Percentiles rank a stretch among this genome's conserved stretches.
Evolutionary conservation across 805 yeast species (phyloP).

Genomic region (Starmerella scarabaei): DNA sequence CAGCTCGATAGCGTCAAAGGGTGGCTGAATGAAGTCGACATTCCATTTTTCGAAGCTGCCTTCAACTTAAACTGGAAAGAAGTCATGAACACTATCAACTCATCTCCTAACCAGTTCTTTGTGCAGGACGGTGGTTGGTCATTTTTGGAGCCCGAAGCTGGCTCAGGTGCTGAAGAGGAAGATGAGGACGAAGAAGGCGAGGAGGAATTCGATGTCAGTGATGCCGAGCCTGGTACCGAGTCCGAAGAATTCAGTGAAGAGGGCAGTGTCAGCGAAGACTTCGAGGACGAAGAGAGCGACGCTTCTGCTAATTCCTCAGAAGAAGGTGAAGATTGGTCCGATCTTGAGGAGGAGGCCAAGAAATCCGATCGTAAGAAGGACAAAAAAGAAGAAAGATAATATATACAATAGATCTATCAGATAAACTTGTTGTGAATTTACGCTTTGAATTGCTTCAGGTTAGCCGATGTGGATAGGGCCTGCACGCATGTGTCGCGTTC

Average conservation of each 20-base stretch:
- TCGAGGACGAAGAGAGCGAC: slow-evolving; percentile 27
- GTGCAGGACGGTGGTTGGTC: slow-evolving; percentile 85
- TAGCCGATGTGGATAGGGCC: too few relatives aligned
- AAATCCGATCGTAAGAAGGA: slow-evolving; percentile 22
- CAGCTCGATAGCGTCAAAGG: slow-evolving; percentile 82
- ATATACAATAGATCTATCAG: too few relatives aligned
- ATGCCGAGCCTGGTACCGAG: slow-evolving; percentile 39
- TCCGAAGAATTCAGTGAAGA: slow-evolving; percentile 26
- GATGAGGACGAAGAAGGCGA: slow-evolving; percentile 46
- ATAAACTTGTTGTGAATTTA: too few relatives aligned
- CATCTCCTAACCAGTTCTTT: slow-evolving; percentile 91
- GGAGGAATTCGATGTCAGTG: slow-evolving; percentile 54
- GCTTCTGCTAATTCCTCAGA: slow-evolving; percentile 23
- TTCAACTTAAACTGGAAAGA: slow-evolving; percentile 91
- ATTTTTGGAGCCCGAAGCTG: slow-evolving; percentile 70
- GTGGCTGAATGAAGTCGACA: slow-evolving; percentile 96
- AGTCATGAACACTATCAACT: slow-evolving; percentile 83
- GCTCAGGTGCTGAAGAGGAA: slow-evolving; percentile 60
- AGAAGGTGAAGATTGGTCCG: slow-evolving; percentile 43
- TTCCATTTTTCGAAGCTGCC: slow-evolving; percentile 88
- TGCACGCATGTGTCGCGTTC: too few relatives aligned
- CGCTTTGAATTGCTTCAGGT: too few relatives aligned
- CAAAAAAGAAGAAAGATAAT: slow-evolving; percentile 1
- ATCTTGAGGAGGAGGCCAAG: slow-evolving; percentile 43
- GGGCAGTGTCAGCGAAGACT: slow-evolving; percentile 16